Percentiles rank a stretch among this genome's conserved stretches.
Evolutionary conservation across 2,329 filamentous ascomycete species (phyloP).

Genomic region (Colletotrichum lindemuthianum): DNA sequence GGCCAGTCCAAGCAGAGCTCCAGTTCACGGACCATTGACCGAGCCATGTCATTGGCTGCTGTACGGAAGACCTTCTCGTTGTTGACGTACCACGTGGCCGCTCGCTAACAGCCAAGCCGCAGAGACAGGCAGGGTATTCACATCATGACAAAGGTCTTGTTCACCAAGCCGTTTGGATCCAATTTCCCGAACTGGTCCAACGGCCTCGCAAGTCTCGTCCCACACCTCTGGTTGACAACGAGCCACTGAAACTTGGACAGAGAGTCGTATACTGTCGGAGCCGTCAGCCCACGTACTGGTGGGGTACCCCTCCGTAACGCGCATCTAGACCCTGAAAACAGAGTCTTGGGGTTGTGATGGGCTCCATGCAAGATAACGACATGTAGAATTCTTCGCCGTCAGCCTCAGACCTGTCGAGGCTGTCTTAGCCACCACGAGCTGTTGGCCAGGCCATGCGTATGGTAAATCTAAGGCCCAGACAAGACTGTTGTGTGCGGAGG

Average conservation of each 20-base stretch:
- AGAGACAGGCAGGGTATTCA: no score
- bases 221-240: conserved; percentile 10
- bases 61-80: conserved; percentile 5
- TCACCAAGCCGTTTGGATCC: conserved; percentile 1
- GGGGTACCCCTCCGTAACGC: conserved; percentile 13
- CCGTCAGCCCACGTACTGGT: conserved; percentile 13
- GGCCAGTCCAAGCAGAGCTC: background rate
- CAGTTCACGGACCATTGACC: conserved; percentile 7
- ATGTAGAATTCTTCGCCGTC: conserved; percentile 17
- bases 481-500: background rate
- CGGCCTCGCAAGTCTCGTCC: conserved; percentile 10
- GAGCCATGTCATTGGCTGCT: conserved; percentile 6
- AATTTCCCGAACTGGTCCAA: conserved; percentile 17
- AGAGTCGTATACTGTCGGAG: conserved; percentile 32
- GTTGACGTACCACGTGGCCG: background rate
- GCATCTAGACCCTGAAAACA: conserved; percentile 21
- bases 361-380: conserved; percentile 32
- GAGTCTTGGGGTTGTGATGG: background rate
- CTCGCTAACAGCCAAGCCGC: conserved; percentile 6
- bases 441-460: conserved; percentile 10
- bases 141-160: background rate
- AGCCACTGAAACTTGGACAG: background rate
- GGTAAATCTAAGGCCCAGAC: conserved; percentile 8
- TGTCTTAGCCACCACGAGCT: conserved; percentile 1
- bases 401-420: conserved; percentile 2